A percentile compares a stretch with the other conserved stretches of the same genome.
phyloP scores from a whole-genome alignment of 495 filamentous ascomycete species.

The Penicillium flavigenum region DNA sequence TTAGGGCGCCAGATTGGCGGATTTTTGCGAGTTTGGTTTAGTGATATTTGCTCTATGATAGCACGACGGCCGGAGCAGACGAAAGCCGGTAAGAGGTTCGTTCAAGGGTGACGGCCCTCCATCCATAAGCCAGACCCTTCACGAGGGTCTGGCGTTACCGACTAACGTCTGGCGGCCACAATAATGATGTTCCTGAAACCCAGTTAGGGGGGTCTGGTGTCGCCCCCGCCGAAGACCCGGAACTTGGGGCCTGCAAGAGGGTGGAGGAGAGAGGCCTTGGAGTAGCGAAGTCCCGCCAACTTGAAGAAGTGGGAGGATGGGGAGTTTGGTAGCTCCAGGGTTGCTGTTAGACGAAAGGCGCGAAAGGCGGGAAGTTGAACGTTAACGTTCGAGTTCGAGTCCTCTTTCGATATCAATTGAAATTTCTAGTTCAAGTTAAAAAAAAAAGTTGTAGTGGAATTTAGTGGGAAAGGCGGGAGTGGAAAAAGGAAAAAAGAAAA shows the following conservation, averaged over 20 bases:
- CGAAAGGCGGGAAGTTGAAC: constrained; percentile 18
- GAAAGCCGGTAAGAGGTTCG: constrained; percentile 37
- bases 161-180: constrained; percentile 44
- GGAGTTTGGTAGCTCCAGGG: constrained; percentile 42
- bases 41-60: constrained; percentile 17
- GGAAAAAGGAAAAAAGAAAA: not conserved
- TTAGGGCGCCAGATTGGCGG: constrained; percentile 25
- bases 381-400: not conserved
- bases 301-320: constrained; percentile 64
- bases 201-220: constrained; percentile 98
- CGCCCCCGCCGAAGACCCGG: constrained; percentile 92
- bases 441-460: not conserved
- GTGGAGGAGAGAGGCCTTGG: constrained; percentile 77
- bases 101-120: constrained; percentile 39
- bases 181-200: constrained; percentile 38
- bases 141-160: constrained; percentile 49
- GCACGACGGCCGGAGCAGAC: constrained; percentile 32
- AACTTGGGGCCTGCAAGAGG: constrained; percentile 89
- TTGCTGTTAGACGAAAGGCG: constrained; percentile 22
- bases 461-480: constrained; percentile 1
- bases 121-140: constrained; percentile 51
- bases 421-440: not conserved
- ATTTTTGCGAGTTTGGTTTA: constrained; percentile 5
- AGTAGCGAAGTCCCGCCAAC: constrained; percentile 89
- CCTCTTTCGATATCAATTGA: not conserved